phyloP scores from a whole-genome alignment of 768 basidiomycete species.

The Terana coerulea region DNA sequence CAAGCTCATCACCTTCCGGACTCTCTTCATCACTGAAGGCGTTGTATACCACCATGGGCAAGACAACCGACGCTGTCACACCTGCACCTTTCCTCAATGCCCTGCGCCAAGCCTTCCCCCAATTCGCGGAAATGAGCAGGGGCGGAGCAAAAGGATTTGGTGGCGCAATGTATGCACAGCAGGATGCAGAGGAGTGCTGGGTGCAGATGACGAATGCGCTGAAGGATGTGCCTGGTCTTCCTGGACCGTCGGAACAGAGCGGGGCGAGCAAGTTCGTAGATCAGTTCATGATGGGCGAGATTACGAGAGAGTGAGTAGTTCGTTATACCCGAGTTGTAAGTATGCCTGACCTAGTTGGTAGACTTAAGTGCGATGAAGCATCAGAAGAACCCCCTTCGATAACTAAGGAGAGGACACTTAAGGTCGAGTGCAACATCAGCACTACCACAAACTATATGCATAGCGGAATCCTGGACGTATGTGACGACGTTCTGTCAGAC shows the following conservation, averaged over 20 bases:
- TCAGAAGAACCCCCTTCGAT: constrained; percentile 70
- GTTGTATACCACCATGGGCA: constrained; percentile 68
- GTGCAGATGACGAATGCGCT: constrained; percentile 68
- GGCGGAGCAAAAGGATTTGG: constrained; percentile 29
- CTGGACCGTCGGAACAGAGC: constrained; percentile 23
- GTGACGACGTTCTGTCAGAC: constrained; percentile 20
- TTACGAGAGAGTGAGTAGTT: constrained; percentile 59
- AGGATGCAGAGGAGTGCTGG: constrained; percentile 95
- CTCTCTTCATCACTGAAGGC: constrained; percentile 56
- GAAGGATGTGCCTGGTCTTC: constrained; percentile 56
- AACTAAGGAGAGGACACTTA: constrained; percentile 69
- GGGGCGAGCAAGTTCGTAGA: constrained; percentile 60
- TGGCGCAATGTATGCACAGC: constrained; percentile 69
- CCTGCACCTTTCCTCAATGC: constrained; percentile 66
- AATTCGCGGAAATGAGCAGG: constrained; percentile 69
- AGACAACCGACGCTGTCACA: constrained; percentile 71
- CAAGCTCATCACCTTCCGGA: constrained; percentile 15
- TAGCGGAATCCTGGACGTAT: constrained; percentile 76
- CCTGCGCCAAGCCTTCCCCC: constrained; percentile 78
- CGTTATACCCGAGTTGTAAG: too few relatives aligned
- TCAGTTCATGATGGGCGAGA: constrained; percentile 76
- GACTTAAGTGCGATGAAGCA: constrained; percentile 78
- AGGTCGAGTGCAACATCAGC: constrained; percentile 93
- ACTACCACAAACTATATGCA: constrained; percentile 84
- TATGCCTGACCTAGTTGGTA: constrained; percentile 26